Evolutionary conservation across 768 basidiomycete species (phyloP).

Genomic region (Trametes cubensis): DNA sequence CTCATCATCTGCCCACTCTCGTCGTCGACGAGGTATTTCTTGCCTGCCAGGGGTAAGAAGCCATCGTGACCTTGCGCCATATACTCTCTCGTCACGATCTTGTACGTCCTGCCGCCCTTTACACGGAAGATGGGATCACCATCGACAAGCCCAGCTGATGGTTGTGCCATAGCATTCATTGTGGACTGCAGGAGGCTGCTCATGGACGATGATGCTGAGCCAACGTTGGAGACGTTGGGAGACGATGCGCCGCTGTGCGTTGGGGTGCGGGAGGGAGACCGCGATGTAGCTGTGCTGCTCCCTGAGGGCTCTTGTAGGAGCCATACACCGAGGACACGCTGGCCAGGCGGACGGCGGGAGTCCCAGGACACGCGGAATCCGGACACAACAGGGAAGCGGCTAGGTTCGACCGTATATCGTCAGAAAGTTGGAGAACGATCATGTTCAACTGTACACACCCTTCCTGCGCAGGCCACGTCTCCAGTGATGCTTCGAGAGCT

Average conservation of each 20-base stretch:
- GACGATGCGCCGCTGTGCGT: slow-evolving; percentile 26
- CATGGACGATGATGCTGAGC: slow-evolving; percentile 26
- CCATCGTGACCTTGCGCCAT: slow-evolving; percentile 87
- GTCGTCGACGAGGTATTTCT: slow-evolving; percentile 75
- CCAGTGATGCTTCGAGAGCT: slow-evolving; percentile 70
- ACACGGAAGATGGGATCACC: slow-evolving; percentile 56
- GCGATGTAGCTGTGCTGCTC: slow-evolving; percentile 20
- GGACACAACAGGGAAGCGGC: slow-evolving; percentile 87
- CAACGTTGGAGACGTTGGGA: slow-evolving; percentile 2
- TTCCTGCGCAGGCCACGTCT: slow-evolving; percentile 88
- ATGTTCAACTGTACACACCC: slow-evolving; percentile 50
- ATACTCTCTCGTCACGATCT: slow-evolving; percentile 84
- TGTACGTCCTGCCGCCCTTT: slow-evolving; percentile 62
- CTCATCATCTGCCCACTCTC: slow-evolving; percentile 83
- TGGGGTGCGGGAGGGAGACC: slow-evolving; percentile 16
- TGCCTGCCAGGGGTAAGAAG: slow-evolving; percentile 65
- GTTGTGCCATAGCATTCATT: background rate
- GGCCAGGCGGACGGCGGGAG: slow-evolving; percentile 67
- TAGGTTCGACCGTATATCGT: slow-evolving; percentile 32
- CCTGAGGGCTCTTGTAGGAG: slow-evolving; percentile 42
- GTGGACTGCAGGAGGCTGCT: slow-evolving; percentile 25
- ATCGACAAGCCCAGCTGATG: slow-evolving; percentile 37
- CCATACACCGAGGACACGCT: slow-evolving; percentile 77
- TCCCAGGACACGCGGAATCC: slow-evolving; percentile 89
- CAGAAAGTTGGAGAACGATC: background rate